A percentile compares a stretch with the other conserved stretches of the same genome.
Conservation (phyloP, 495 filamentous ascomycete species). For the Choiromyces venosus region DNA sequence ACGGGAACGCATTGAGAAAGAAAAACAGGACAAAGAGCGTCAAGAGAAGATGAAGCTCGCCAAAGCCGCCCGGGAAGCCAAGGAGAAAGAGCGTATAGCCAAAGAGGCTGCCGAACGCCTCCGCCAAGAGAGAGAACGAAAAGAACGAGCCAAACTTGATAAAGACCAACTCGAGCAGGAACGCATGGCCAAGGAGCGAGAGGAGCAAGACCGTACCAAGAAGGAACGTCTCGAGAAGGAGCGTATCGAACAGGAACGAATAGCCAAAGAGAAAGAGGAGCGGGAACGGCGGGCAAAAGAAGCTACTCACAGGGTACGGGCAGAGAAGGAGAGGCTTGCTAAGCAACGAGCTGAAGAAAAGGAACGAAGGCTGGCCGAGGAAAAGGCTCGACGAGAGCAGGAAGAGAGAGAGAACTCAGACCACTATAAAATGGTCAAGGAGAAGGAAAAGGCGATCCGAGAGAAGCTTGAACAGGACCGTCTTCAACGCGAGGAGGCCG, state of each 20-base stretch:
- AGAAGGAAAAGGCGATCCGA: slow-evolving; percentile 32
- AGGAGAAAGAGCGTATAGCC: slow-evolving; percentile 39
- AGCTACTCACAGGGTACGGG: slow-evolving; percentile 31
- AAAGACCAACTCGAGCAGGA: slow-evolving; percentile 45
- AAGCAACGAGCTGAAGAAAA: slow-evolving; percentile 42
- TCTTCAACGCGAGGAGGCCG: slow-evolving; percentile 28
- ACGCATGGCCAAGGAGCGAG: slow-evolving; percentile 41
- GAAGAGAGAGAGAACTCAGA: slow-evolving; percentile 23
- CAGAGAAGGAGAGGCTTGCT: slow-evolving; percentile 41
- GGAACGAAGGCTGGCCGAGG: slow-evolving; percentile 40
- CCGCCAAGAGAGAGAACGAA: slow-evolving; percentile 33
- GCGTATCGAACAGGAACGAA: slow-evolving; percentile 27
- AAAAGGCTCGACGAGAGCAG: slow-evolving; percentile 40
- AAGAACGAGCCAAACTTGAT: slow-evolving; percentile 26
- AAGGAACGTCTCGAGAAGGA: slow-evolving; percentile 37
- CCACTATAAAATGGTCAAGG: slow-evolving; percentile 11
- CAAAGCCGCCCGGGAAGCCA: slow-evolving; percentile 29
- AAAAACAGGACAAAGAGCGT: slow-evolving; percentile 48
- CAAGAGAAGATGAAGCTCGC: slow-evolving; percentile 46
- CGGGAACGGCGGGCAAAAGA: slow-evolving; percentile 29
- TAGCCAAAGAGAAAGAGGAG: slow-evolving; percentile 43
- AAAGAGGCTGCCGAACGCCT: slow-evolving; percentile 35
- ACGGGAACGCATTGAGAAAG: slow-evolving; percentile 44
- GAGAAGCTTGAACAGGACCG: slow-evolving; percentile 39
- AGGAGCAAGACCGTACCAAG: slow-evolving; percentile 34